These are phyloP conservation scores for Cymbopogon citratus DNA, from an alignment of 176 grass and related monocot genomes.

Conservation along the genomic window DNA sequence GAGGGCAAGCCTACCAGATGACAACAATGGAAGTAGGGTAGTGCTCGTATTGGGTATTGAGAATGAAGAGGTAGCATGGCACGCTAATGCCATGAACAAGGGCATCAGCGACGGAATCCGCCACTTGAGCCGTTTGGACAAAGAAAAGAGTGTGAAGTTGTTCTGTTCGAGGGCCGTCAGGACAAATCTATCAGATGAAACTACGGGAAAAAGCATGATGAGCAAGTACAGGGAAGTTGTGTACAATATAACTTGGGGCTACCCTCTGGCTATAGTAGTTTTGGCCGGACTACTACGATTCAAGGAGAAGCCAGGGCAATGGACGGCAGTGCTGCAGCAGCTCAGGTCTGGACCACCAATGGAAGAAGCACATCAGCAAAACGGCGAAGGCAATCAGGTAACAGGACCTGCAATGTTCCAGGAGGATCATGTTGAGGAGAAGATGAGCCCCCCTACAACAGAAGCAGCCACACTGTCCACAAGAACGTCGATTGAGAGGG, in stretches of 20 bases:
- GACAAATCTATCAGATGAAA: background rate
- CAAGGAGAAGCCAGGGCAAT: conserved; percentile 13
- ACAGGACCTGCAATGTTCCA: background rate
- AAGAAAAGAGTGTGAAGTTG: background rate
- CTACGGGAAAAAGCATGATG: background rate
- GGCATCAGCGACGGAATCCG: background rate
- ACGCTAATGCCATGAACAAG: background rate
- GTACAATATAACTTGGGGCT: background rate
- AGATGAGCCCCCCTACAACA: too few species aligned
- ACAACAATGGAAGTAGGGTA: background rate
- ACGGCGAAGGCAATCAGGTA: background rate
- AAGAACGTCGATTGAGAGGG: background rate
- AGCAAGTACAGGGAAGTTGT: background rate
- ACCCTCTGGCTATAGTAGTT: conserved; percentile 19
- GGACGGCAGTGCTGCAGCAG: background rate
- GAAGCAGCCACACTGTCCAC: background rate
- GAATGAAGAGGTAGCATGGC: background rate
- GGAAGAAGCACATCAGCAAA: too few species aligned
- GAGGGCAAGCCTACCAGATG: background rate
- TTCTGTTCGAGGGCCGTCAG: background rate
- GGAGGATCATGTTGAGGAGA: too few species aligned
- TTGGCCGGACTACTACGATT: conserved; percentile 13
- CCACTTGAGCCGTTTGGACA: background rate
- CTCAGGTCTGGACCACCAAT: background rate
- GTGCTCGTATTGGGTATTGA: conserved; percentile 11